Evolutionary conservation across 1,284 basidiomycete genomes (phyloP), one percentile per base, ranked within the genome.

Genomic region (Phellopilus nigrolimitatus): DNA sequence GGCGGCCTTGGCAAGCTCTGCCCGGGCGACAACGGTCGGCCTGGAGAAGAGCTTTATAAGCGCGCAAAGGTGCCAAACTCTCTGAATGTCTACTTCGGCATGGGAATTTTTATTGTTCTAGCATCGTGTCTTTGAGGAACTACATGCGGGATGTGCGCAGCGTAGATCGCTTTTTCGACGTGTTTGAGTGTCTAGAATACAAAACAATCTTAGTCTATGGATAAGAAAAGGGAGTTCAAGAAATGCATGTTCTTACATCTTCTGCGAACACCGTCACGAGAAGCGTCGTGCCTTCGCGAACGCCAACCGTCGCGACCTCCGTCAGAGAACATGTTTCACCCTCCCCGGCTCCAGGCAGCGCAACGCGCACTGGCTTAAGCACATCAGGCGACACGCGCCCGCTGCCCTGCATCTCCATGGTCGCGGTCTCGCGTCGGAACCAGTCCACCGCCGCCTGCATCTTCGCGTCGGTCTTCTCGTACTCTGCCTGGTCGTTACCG

Each of bases 181-280:
- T 72, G 68, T 70, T 89, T 89, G 61, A 84, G 67, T 47, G 72
- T 81, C 88, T 91, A 79, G 72, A 72, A 44, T 54, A 50, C 33
- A 43, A n/a, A 33, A 33, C 31, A 33, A 37, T 25, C 34, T 58
- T 51, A 58, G 55, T 39, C 37, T 47, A 27, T 33, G 17, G 51
- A 44, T 45, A 24, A 42, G 41, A 52, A 30, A 30, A 51, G 15
- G 52, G 25, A 46, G 22, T n/a, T 44, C 12, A 8, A 4, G 27
- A 50, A 49, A 28, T 21, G 46, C 47, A 45, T 10, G 27, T n/a
- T 52, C 59, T 17, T 41, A 65, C 64, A 48, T 55, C 45, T 63
- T 88, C 83, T 47, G 89, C 83, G 58, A 88, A 90, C 27, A 86
- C 71, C 1, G 85, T 88, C 10, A 91, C 71, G 19, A 90, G 58